A percentile compares a stretch with the other conserved stretches of the same genome.
phyloP scores from a whole-genome alignment of 305 asterid species.

The Fraxinus ornus region DNA sequence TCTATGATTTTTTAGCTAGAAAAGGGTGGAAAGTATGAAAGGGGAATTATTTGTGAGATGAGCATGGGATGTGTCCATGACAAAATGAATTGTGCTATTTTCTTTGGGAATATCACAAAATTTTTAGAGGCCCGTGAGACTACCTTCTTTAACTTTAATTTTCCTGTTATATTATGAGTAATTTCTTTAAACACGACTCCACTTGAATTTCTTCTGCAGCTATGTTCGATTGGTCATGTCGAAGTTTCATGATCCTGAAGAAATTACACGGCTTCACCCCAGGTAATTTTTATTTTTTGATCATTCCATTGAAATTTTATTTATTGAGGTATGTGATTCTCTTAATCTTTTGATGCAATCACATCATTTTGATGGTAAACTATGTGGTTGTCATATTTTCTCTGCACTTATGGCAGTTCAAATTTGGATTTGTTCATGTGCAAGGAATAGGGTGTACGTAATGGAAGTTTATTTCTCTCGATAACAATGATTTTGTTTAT shows the following conservation, averaged over 20 bases:
- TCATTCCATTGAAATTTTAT: background rate
- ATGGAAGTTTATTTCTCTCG: background rate
- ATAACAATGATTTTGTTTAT: background rate
- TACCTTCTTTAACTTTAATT: background rate
- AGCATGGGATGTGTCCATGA: background rate
- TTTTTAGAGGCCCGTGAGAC: background rate
- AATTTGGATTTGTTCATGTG: background rate
- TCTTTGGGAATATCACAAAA: background rate
- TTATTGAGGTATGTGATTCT: background rate
- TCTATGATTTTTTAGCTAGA: background rate
- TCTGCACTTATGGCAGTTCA: background rate
- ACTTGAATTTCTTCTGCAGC: slow-evolving; percentile 41
- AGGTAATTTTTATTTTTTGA: slow-evolving; percentile 45
- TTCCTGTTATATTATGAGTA: slow-evolving; percentile 9
- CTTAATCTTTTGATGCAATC: background rate
- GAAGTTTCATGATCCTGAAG: slow-evolving; percentile 53
- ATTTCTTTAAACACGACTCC: background rate
- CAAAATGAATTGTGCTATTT: background rate
- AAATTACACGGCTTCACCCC: slow-evolving; percentile 67
- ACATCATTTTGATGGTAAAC: background rate
- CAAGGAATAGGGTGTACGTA: background rate
- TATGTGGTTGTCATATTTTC: background rate
- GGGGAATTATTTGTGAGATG: background rate
- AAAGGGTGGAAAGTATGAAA: background rate
- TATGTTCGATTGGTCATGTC: slow-evolving; percentile 92